Evolutionary conservation across 495 filamentous ascomycete species (phyloP).

Genomic region (Apodospora peruviana): DNA sequence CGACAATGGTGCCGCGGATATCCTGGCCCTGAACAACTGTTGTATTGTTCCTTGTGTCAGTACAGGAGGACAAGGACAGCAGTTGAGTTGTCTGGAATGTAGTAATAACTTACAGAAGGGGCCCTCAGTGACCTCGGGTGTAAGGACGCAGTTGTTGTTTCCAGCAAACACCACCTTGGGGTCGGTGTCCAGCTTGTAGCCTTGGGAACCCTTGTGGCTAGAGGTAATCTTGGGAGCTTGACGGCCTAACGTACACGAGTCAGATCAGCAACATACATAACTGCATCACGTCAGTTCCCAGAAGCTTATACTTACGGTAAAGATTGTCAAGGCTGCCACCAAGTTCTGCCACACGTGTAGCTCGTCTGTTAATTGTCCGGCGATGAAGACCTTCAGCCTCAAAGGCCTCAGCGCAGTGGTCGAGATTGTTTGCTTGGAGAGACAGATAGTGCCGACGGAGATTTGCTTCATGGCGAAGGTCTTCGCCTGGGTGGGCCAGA

Average conservation of each 20-base stretch:
- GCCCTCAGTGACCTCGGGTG: neutral
- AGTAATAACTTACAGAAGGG: conserved; percentile 44
- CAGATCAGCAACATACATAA: no score
- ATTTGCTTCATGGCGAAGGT: neutral
- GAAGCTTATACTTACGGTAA: no score
- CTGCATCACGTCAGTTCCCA: no score
- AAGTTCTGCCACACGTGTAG: neutral
- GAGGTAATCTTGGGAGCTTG: neutral
- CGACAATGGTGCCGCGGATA: conserved; percentile 49
- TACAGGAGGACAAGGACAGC: conserved; percentile 6
- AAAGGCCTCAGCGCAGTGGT: neutral
- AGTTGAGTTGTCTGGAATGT: neutral
- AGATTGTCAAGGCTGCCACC: neutral
- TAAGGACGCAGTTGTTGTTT: neutral
- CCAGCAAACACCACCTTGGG: neutral
- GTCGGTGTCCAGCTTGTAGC: neutral
- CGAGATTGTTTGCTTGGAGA: neutral
- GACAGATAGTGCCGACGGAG: neutral
- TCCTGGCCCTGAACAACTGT: conserved; percentile 25
- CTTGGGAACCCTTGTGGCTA: neutral
- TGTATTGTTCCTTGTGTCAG: neutral
- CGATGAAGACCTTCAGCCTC: neutral
- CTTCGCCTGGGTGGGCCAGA: neutral
- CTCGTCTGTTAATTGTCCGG: neutral
- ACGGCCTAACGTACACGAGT: neutral